phyloP scores from a whole-genome alignment of 2,329 filamentous ascomycete species.

The Nigrospora oryzae region DNA sequence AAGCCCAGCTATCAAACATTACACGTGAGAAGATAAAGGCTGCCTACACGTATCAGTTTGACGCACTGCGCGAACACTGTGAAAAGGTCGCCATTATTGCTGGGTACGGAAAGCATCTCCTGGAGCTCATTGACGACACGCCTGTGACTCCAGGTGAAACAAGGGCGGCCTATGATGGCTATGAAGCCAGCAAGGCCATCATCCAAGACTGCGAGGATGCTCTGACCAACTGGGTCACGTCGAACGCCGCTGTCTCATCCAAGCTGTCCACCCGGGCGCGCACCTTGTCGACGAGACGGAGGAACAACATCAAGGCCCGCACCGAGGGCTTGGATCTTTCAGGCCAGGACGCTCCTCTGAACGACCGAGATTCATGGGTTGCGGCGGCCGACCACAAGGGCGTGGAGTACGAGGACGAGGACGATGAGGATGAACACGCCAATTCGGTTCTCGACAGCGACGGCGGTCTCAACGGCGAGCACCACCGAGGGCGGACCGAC shows the following conservation, averaged over 20 bases:
- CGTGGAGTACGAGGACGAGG: slow-evolving; percentile 50
- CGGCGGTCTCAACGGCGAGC: slow-evolving; percentile 45
- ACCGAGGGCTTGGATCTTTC: slow-evolving; percentile 73
- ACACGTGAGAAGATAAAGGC: slow-evolving; percentile 99
- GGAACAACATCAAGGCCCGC: slow-evolving; percentile 59
- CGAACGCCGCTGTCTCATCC: slow-evolving; percentile 80
- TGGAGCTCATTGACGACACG: slow-evolving; percentile 92
- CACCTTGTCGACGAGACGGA: slow-evolving; percentile 77
- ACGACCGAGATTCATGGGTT: slow-evolving; percentile 79
- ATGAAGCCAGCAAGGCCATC: slow-evolving; percentile 96
- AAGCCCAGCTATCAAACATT: slow-evolving; percentile 97
- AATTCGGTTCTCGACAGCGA: slow-evolving; percentile 45
- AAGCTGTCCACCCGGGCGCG: slow-evolving; percentile 83
- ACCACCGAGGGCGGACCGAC: slow-evolving; percentile 46
- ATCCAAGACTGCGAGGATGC: slow-evolving; percentile 98
- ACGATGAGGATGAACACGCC: slow-evolving; percentile 56
- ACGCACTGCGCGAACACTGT: slow-evolving; percentile 92
- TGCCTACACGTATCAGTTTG: slow-evolving; percentile 96
- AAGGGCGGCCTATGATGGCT: slow-evolving; percentile 90
- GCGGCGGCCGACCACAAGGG: slow-evolving; percentile 58
- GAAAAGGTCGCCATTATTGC: slow-evolving; percentile 98
- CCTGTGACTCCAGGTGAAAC: slow-evolving; percentile 97
- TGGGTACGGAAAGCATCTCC: slow-evolving; percentile 94
- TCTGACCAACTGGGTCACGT: slow-evolving; percentile 91
- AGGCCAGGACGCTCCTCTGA: slow-evolving; percentile 69